Evolutionary conservation across 352 stramenopile species (phyloP), one percentile per base, ranked within the genome.

Genomic region (Aphanomyces invadans): DNA sequence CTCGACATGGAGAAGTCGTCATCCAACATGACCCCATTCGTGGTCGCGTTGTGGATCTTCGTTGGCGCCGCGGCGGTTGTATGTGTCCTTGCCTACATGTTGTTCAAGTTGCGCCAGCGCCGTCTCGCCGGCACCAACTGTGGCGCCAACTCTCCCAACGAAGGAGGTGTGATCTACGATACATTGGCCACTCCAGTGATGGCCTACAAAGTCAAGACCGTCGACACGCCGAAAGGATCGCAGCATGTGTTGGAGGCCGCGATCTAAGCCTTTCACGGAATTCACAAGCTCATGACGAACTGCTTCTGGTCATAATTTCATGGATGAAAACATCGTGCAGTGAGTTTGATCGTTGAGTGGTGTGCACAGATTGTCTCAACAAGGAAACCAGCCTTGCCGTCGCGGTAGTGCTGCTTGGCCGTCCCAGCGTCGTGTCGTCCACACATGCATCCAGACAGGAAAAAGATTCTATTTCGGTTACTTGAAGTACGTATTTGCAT

Each of bases 151-250:
- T 28, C 55, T 10, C 31, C 38, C 31, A 38, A 33, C 21, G 5
- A 51, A 36, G 55, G 46, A 7, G 55, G 36, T 4, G 38, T 46
- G 19, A 64, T 64, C 31, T 64, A 64, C 38, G 32, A 46, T 38
- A 52, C 21, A 11, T 38, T 64, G 2, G 36, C n/a, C 7, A 64
- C 55, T 19, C 55, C 55, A 26, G 55, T 64, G 31, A 26, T 28
- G 21, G 53, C 53, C 12, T 48, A 29, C 29, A 32, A 46, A 3
- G 29, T 45, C 36, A 51, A 23, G 10, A 25, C 23, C 29, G 21
- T 62, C 17, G 54, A 31, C 11, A n/a, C 25, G 3, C 25, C 38
- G 21, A 31, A 64, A 23, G 28, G 0, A 28, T 29, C 46, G n/a
- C 46, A 31, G 1, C 11, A 54, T 54, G n/a, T 29, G 26, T 23